These are phyloP conservation scores for Naematelia aurantialba DNA, from an alignment of 768 basidiomycete genomes.

Conservation along the genomic window DNA sequence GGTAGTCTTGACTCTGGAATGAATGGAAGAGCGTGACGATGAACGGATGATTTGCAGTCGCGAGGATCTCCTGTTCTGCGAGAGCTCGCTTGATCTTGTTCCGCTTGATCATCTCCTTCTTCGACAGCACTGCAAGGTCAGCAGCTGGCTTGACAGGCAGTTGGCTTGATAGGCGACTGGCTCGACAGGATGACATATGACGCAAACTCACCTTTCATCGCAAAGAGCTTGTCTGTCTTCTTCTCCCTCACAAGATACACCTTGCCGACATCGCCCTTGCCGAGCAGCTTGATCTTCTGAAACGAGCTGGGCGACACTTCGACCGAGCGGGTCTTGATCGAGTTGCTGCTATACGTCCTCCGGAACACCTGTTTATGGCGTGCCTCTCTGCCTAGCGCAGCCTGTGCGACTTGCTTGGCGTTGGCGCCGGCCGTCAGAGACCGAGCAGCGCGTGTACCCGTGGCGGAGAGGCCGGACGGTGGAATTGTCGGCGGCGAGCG, in stretches of 20 bases:
- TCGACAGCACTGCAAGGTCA: constrained; percentile 71
- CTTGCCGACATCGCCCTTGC: constrained; percentile 96
- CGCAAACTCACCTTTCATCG: constrained; percentile 86
- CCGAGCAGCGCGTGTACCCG: constrained; percentile 25
- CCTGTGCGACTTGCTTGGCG: constrained; percentile 21
- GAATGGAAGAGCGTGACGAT: constrained; percentile 99
- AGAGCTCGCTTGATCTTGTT: constrained; percentile 99
- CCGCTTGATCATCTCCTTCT: constrained; percentile 99
- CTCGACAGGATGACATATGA: background rate
- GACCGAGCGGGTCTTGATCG: constrained; percentile 88
- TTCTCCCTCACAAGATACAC: constrained; percentile 98
- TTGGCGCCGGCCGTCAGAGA: constrained; percentile 23
- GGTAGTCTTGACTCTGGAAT: constrained; percentile 95
- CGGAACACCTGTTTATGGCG: constrained; percentile 61
- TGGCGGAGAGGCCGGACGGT: constrained; percentile 28
- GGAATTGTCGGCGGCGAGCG: constrained; percentile 54
- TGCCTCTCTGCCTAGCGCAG: constrained; percentile 11
- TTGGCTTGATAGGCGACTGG: too few species aligned
- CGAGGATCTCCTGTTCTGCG: constrained; percentile 98
- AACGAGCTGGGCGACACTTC: constrained; percentile 94
- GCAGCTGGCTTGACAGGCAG: constrained; percentile 4
- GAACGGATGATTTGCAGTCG: constrained; percentile 98
- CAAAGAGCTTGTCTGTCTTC: constrained; percentile 91
- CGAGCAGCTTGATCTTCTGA: constrained; percentile 94
- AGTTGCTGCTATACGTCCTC: constrained; percentile 94